These are phyloP conservation scores for Collybia mongolica DNA, from an alignment of 768 basidiomycete species.

Conservation along the genomic window DNA sequence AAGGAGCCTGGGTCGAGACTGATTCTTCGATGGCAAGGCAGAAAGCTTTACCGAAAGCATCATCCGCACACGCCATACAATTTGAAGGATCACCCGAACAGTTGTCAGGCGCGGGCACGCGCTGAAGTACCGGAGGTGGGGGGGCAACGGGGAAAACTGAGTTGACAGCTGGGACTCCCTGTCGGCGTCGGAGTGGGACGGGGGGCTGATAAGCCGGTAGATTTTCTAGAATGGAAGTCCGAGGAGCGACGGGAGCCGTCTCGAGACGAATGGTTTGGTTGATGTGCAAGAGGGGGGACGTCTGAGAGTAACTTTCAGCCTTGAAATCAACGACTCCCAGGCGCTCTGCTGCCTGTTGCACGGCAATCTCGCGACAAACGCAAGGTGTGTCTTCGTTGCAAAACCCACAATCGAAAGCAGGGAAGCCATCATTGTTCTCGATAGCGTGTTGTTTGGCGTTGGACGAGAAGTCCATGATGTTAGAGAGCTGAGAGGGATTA, in stretches of 20 bases:
- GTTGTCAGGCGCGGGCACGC: constrained; percentile 25
- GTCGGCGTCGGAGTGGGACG: constrained; percentile 71
- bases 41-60: constrained; percentile 86
- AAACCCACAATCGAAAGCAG: constrained; percentile 68
- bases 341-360: constrained; percentile 39
- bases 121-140: constrained; percentile 24
- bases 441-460: constrained; percentile 21
- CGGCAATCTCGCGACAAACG: constrained; percentile 70
- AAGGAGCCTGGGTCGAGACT: constrained; percentile 49
- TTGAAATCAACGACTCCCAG: constrained; percentile 15
- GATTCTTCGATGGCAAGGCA: constrained; percentile 73
- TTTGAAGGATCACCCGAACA: constrained; percentile 89
- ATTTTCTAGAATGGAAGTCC: constrained; percentile 69
- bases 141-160: constrained; percentile 52
- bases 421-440: constrained; percentile 29
- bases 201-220: constrained; percentile 80
- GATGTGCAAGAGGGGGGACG: constrained; percentile 17
- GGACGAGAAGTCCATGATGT: constrained; percentile 30
- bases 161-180: constrained; percentile 34
- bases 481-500: constrained; percentile 21
- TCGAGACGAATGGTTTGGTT: constrained; percentile 23
- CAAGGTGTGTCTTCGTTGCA: constrained; percentile 72
- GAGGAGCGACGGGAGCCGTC: constrained; percentile 20
- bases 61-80: constrained; percentile 82
- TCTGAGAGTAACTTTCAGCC: constrained; percentile 21